Conservation (phyloP, 768 basidiomycete genomes). For the Cyathus striatus region DNA sequence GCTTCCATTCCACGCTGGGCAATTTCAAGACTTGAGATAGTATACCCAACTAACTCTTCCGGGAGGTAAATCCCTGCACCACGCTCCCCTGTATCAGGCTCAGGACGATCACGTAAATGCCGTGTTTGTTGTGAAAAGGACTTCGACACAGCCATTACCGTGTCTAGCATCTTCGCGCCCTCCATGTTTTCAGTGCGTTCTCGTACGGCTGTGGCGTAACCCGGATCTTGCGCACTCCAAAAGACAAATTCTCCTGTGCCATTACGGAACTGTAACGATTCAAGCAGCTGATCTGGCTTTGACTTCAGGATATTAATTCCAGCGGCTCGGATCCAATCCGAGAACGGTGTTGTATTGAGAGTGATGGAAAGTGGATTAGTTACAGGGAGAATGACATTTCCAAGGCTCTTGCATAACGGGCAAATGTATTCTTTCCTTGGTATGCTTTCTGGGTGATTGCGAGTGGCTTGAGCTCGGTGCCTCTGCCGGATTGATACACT, state of each 20-base stretch:
- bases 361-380: conserved; percentile 41
- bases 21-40: conserved; percentile 77
- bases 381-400: conserved; percentile 90
- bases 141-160: conserved; percentile 73
- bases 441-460: conserved; percentile 95
- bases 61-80: conserved; percentile 89
- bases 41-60: conserved; percentile 87
- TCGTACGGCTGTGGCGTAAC: conserved; percentile 53
- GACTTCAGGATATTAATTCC: conserved; percentile 88
- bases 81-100: conserved; percentile 67
- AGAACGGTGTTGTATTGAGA: conserved; percentile 59
- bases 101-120: conserved; percentile 72
- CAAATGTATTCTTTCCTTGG: conserved; percentile 93
- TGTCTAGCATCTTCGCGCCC: conserved; percentile 79
- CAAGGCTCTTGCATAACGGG: conserved; percentile 93
- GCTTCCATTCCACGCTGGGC: conserved; percentile 59
- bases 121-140: conserved; percentile 81
- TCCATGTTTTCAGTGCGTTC: conserved; percentile 53
- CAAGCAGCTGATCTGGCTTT: conserved; percentile 66
- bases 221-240: conserved; percentile 80
- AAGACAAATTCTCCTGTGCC: conserved; percentile 88
- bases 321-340: conserved; percentile 87
- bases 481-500: conserved; percentile 82
- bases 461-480: conserved; percentile 81
- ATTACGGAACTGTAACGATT: conserved; percentile 68